Percentiles rank a stretch among this genome's conserved stretches.
Evolutionary conservation across 345 rosid genomes (phyloP).

Genomic region (Boechera stricta): DNA sequence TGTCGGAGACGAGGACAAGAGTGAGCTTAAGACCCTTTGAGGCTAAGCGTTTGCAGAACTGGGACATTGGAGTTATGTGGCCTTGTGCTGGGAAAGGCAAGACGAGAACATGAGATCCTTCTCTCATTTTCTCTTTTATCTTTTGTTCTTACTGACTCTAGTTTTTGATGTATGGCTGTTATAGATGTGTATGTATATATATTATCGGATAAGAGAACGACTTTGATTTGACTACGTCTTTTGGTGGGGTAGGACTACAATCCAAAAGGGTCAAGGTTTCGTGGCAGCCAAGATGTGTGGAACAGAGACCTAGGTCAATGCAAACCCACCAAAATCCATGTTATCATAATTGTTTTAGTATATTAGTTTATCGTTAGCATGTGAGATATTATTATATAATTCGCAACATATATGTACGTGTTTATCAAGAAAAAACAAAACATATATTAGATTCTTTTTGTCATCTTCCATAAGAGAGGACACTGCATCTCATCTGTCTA

Average conservation of each 20-base stretch:
- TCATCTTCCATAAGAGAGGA: conserved; percentile 22
- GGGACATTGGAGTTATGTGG: conserved; percentile 64
- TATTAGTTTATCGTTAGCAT: conserved; percentile 12
- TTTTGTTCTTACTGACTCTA: conserved; percentile 1
- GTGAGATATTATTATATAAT: neutral
- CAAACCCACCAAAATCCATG: conserved; percentile 14
- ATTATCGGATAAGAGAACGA: conserved; percentile 2
- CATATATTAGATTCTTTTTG: conserved; percentile 10
- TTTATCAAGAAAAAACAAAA: too few species aligned
- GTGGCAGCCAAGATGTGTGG: conserved; percentile 44
- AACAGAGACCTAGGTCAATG: conserved; percentile 39
- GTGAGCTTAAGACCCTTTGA: conserved; percentile 57
- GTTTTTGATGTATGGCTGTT: conserved; percentile 1
- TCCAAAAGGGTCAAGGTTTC: conserved; percentile 20
- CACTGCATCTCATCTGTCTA: conserved; percentile 8
- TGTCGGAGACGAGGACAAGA: conserved; percentile 44
- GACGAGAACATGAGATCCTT: conserved; percentile 43
- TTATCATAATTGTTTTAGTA: neutral
- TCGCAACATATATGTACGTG: neutral
- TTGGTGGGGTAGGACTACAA: conserved; percentile 7
- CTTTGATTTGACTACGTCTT: conserved; percentile 8
- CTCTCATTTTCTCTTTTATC: conserved; percentile 23
- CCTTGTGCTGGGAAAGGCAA: conserved; percentile 58
- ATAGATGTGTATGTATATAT: neutral
- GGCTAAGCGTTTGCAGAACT: conserved; percentile 61